These are phyloP conservation scores for Neoboletus brunneissimus DNA, from an alignment of 768 basidiomycete genomes.

Conservation along the genomic window DNA sequence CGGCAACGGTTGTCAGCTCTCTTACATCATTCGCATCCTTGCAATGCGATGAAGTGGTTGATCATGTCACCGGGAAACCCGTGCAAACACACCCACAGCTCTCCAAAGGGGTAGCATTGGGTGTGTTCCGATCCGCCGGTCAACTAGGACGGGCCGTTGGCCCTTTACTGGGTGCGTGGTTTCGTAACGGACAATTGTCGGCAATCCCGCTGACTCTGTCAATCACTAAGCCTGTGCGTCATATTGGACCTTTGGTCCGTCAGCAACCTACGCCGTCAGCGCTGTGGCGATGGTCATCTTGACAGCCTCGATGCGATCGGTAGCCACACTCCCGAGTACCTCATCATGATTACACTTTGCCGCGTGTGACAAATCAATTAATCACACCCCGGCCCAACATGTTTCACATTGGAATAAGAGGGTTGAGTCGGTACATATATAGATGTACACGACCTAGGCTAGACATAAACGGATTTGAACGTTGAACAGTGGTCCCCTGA, in stretches of 20 bases:
- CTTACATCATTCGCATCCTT: slow-evolving; percentile 88
- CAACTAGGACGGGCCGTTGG: slow-evolving; percentile 93
- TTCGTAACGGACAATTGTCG: background rate
- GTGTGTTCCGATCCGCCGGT: slow-evolving; percentile 86
- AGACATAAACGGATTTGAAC: slow-evolving; percentile 1
- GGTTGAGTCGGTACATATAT: background rate
- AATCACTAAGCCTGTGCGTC: slow-evolving; percentile 65
- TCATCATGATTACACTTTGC: slow-evolving; percentile 11
- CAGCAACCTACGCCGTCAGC: slow-evolving; percentile 65
- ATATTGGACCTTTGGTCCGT: slow-evolving; percentile 87
- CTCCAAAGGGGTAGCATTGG: slow-evolving; percentile 81
- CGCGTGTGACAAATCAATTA: background rate
- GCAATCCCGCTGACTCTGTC: slow-evolving; percentile 10
- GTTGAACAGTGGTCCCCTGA: background rate
- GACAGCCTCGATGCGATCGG: slow-evolving; percentile 52
- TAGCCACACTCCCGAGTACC: slow-evolving; percentile 27
- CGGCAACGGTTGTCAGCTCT: slow-evolving; percentile 92
- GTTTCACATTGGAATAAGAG: slow-evolving; percentile 5
- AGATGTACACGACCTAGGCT: background rate
- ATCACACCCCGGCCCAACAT: background rate
- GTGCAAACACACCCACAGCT: slow-evolving; percentile 59
- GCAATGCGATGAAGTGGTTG: slow-evolving; percentile 78
- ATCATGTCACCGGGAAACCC: slow-evolving; percentile 56
- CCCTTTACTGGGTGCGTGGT: slow-evolving; percentile 72
- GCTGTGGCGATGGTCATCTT: slow-evolving; percentile 65